Evolutionary conservation across 2,329 filamentous ascomycete species (phyloP).

Genomic region (Paraconiothyrium sp.): DNA sequence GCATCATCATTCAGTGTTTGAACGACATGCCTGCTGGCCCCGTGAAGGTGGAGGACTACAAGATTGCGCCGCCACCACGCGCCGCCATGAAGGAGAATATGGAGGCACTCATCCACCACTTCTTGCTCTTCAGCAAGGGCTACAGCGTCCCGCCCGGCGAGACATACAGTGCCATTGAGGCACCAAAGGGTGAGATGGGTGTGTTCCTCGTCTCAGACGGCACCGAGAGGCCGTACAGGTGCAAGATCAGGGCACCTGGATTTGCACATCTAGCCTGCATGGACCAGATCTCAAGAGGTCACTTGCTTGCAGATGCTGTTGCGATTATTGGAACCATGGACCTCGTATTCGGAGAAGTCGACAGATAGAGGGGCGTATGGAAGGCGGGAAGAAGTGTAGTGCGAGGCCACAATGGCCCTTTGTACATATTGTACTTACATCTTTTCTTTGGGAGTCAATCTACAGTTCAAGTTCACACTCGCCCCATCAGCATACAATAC

Average conservation of each 20-base stretch:
- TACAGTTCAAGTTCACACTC: slow-evolving; percentile 25
- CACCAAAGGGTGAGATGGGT: slow-evolving; percentile 99
- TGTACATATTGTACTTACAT: slow-evolving; percentile 43
- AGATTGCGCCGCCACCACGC: slow-evolving; percentile 94
- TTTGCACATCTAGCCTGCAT: slow-evolving; percentile 96
- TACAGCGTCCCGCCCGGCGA: slow-evolving; percentile 97
- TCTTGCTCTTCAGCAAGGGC: slow-evolving; percentile 97
- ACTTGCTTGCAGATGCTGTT: slow-evolving; percentile 94
- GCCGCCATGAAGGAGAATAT: slow-evolving; percentile 99
- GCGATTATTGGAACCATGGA: slow-evolving; percentile 78
- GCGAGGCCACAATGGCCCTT: slow-evolving; percentile 9
- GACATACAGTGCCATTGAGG: slow-evolving; percentile 97
- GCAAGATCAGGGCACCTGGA: slow-evolving; percentile 95
- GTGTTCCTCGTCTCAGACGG: slow-evolving; percentile 97
- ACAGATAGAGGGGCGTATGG: slow-evolving; percentile 23
- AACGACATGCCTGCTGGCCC: slow-evolving; percentile 99
- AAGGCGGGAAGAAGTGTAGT: background rate
- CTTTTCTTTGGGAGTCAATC: slow-evolving; percentile 30
- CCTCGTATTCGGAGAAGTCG: slow-evolving; percentile 49
- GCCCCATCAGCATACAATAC: background rate
- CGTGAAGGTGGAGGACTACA: slow-evolving; percentile 97
- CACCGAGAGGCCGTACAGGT: slow-evolving; percentile 94
- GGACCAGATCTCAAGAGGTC: slow-evolving; percentile 90
- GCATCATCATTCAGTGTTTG: slow-evolving; percentile 98
- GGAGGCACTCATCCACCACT: slow-evolving; percentile 99